Base-by-base conservation (phyloP, 2,329 filamentous ascomycete species). In the Colletotrichum truncatum region DNA sequence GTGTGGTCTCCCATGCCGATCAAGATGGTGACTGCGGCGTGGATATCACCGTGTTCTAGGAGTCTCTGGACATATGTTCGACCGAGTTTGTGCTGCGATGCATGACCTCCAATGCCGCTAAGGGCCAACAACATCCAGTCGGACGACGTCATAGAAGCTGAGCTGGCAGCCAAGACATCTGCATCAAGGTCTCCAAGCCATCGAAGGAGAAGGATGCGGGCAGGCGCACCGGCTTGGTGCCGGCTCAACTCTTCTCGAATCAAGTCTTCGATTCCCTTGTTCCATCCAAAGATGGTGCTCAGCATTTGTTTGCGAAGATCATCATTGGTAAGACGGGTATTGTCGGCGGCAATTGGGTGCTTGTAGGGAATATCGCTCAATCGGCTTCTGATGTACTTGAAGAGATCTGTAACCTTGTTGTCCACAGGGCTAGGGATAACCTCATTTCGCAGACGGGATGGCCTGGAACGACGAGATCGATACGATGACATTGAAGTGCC, bases 91-190 rank as follows among this genome's bases (percentile, higher is more conserved):
- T 97, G 94, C 72, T 97, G 93, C 1, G 93, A 93, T 36, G 88
- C 84, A 67, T 89, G 84, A 4, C 60, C 52, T 54, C 92, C 93
- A 78, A 98, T 97, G 39, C 93, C 92, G 73, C 93, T 97, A 54
- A 99, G 80, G 10, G 96, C 95, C 34, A 99, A 82, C 64, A 98
- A 81, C 93, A 99, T 98, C 96, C 96, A 99, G 77, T 98, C 96
- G 0, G 93, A 93, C 3, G 92, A 93, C 9, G 93, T 95, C 86
- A 96, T 94, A n/a, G 93, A 91, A 70, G 95, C 89, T 0, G 93
- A 91, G 43, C 89, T 92, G 3, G 92, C 89, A 10, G 89, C 86
- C 87, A 97, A 92, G 39, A 93, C 86, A 72, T 97, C 93, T 1
- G 91, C 86, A 64, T 93, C 90, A 36, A 93, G 88, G 67, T 97